Base-by-base conservation (phyloP, 805 yeast species). In the Hemisphaericaspora nanyangensis region DNA sequence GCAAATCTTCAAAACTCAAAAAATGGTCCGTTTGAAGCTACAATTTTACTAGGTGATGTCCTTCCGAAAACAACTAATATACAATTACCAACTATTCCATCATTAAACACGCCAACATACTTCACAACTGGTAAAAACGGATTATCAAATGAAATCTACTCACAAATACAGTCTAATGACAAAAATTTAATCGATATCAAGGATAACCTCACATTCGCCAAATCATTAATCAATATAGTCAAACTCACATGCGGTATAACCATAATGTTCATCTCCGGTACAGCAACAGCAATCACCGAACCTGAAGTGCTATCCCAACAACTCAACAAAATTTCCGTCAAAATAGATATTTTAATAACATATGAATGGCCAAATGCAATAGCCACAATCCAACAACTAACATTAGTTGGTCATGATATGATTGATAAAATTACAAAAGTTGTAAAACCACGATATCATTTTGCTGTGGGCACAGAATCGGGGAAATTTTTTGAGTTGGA, bases 11-110 rank as follows among this genome's bases (percentile, higher is more conserved):
- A 82, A 36, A 64, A 80, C 48, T 42, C 52, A 17, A 81, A 77
- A 48, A 79, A 79, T 31, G 89, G 89, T 0, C 88, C 88, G 0
- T 83, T 83, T 50, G 81, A 73, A 33, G 63, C 73, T 2, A 72
- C 74, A 0, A 29, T 82, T 1, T 50, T 81, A 5, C 48, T 82
- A 6, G 85, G 86, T 0, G 76, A 76, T 46, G 54, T 67, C 1
- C 40, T 57, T 8, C 45, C 48, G 6, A 18, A 31, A 18, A 19
- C 13, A 4, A 20, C 29, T 5, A 27, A 20, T 17, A 34, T 31
- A 24, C 33, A 46, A 13, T 20, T 52, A 18, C 64, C 68, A 6
- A 18, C 43, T 3, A 56, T 49, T 7, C 37, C 39, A 4, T 34
- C 56, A 18, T n/a, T n/a, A n/a, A 42, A 49, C 2, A 53, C 45